Percentiles rank a stretch among this genome's conserved stretches.
Evolutionary conservation across 257 asterid genomes (phyloP).

Genomic region (Nyctanthes arbortristis): DNA sequence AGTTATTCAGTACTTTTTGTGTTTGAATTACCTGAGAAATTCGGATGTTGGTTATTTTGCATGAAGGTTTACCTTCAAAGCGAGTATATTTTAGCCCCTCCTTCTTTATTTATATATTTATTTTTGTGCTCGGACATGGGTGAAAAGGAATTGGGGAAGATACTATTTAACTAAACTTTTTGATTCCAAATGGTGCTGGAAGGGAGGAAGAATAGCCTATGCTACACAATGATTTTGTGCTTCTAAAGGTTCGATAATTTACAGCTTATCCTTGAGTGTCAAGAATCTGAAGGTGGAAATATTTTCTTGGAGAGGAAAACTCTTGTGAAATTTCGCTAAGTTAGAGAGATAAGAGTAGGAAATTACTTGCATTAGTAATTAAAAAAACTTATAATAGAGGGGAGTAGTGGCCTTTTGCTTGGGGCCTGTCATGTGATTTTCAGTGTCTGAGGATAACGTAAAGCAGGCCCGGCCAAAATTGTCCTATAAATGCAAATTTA

Average conservation of each 20-base stretch:
- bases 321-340: neutral
- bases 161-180: neutral
- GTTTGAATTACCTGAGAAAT: neutral
- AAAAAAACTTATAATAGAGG: no score
- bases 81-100: neutral
- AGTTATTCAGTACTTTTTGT: neutral
- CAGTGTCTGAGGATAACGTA: no score
- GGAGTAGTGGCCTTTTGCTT: neutral
- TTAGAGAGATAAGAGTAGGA: neutral
- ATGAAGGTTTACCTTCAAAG: constrained; percentile 8
- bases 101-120: no score
- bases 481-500: no score
- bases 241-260: neutral
- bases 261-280: neutral
- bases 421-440: no score
- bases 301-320: neutral
- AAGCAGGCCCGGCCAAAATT: no score
- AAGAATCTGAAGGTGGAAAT: neutral
- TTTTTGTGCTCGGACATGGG: neutral
- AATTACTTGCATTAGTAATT: constrained; percentile 5
- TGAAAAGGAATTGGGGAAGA: neutral
- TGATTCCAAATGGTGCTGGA: neutral
- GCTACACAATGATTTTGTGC: neutral
- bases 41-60: neutral
- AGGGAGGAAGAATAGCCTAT: neutral